Percentiles rank a stretch among this genome's conserved stretches.
These are phyloP conservation scores for Marchantia polymorpha DNA, from an alignment of 225 moss, liverwort and hornwort species.

Conservation along the genomic window DNA sequence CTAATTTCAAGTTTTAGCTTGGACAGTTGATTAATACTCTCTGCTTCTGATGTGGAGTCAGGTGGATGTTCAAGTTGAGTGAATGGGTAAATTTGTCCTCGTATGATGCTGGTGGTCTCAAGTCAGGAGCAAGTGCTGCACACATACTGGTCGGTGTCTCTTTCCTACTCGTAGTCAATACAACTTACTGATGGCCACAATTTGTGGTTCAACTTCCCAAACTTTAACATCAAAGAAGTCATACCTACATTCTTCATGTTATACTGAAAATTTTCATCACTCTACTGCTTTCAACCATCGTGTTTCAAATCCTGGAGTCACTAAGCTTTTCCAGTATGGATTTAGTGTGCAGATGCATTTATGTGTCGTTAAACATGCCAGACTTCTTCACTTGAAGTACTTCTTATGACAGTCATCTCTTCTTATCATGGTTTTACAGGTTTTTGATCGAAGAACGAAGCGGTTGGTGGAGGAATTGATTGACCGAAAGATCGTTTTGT, in stretches of 20 bases:
- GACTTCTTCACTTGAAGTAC: neutral
- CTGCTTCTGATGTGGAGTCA: constrained; percentile 18
- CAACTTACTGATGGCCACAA: no score
- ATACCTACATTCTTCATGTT: neutral
- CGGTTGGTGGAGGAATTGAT: constrained; percentile 88
- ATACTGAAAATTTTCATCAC: neutral
- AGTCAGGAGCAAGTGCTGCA: constrained; percentile 68
- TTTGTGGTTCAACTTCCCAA: neutral
- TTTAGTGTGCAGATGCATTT: neutral
- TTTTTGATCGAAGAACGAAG: constrained; percentile 89
- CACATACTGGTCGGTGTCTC: constrained; percentile 68
- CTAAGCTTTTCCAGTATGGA: no score
- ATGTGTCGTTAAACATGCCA: neutral
- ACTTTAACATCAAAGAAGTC: neutral
- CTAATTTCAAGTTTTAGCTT: neutral
- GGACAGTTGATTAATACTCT: neutral
- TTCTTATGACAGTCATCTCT: neutral
- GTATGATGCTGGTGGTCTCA: constrained; percentile 75
- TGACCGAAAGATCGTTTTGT: constrained; percentile 81
- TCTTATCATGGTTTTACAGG: constrained; percentile 39
- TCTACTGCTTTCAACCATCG: neutral
- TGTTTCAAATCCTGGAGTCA: neutral
- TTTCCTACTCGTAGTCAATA: neutral
- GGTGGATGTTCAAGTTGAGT: constrained; percentile 99
- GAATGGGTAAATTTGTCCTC: constrained; percentile 88